Conservation (phyloP, 257 asterid genomes). For the Capsicum chinense region DNA sequence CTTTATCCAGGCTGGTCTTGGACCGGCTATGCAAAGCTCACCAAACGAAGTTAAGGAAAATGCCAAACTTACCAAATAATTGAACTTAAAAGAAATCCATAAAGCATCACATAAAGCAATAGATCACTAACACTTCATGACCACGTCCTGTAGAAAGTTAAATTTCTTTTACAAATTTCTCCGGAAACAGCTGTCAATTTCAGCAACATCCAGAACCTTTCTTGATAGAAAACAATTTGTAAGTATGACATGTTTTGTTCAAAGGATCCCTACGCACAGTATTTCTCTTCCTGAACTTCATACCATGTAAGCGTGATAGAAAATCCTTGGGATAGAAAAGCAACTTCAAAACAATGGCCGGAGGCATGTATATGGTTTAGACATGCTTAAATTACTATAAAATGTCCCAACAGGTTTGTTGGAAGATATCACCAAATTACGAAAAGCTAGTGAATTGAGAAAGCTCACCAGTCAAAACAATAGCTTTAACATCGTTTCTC, state of each 20-base stretch:
- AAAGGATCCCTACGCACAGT: background rate
- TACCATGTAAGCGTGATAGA: background rate
- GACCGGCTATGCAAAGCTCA: background rate
- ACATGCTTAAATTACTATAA: background rate
- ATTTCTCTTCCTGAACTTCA: background rate
- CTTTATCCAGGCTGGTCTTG: slow-evolving; percentile 1
- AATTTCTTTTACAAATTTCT: slow-evolving; percentile 2
- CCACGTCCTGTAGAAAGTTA: slow-evolving; percentile 12
- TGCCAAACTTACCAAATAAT: background rate
- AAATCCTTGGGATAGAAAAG: background rate
- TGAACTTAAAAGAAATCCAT: slow-evolving; percentile 5
- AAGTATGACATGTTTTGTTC: background rate
- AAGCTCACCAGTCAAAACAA: slow-evolving; percentile 72
- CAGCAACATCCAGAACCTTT: background rate
- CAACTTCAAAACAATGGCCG: background rate
- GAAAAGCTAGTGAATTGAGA: slow-evolving; percentile 17
- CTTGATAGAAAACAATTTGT: background rate
- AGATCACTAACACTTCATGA: slow-evolving; percentile 1
- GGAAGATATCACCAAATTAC: background rate
- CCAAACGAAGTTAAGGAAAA: background rate
- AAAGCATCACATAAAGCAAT: background rate
- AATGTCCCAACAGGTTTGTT: background rate
- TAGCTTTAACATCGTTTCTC: slow-evolving; percentile 83
- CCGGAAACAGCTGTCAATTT: background rate
- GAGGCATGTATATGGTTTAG: background rate